Conservation (phyloP, 1,139 yeast species). For the Blastobotrys buckinghamii region DNA sequence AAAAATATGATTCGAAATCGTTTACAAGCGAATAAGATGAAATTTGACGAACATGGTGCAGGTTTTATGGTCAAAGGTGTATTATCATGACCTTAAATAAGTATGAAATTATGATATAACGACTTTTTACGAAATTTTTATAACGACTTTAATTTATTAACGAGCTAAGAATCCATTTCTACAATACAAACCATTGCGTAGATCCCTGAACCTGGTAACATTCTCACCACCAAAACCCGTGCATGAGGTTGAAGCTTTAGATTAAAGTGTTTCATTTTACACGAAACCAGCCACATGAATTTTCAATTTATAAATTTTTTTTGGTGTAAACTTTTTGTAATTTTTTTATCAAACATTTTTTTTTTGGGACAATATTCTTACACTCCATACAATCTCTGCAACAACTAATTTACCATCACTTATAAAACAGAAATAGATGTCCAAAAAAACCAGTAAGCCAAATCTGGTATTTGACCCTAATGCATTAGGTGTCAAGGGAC, state of each 20-base stretch:
- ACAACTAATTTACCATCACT: background rate
- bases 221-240: too few relatives aligned
- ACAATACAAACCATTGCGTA: too few relatives aligned
- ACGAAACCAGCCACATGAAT: background rate
- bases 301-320: background rate
- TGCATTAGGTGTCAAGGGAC: conserved; percentile 8
- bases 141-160: background rate
- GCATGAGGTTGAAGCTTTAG: too few relatives aligned
- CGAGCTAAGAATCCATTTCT: too few relatives aligned
- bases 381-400: too few relatives aligned
- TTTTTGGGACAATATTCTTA: background rate
- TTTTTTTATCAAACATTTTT: background rate
- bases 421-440: background rate
- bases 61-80: conserved; percentile 4
- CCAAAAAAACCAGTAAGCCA: background rate
- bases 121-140: background rate
- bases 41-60: conserved; percentile 18
- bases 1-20: conserved; percentile 27
- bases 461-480: conserved; percentile 5
- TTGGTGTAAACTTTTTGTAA: background rate
- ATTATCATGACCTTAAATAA: too few relatives aligned
- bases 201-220: too few relatives aligned
- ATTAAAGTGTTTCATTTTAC: background rate
- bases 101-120: too few relatives aligned
- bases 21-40: conserved; percentile 18